Evolutionary conservation across 495 filamentous ascomycete species (phyloP).

Genomic region (Podospora fimiseda): DNA sequence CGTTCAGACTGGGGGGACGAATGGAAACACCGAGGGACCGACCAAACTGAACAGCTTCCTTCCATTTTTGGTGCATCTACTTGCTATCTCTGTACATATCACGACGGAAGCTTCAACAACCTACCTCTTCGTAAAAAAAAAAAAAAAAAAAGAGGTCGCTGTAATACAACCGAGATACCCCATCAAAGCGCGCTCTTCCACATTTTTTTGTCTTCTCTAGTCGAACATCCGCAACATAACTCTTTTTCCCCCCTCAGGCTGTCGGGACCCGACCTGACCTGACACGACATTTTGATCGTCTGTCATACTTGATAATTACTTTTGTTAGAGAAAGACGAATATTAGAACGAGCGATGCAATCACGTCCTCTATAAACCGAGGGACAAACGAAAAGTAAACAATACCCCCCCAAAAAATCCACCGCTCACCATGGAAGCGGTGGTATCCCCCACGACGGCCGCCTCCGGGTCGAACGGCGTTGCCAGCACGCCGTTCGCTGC

Average conservation of each 20-base stretch:
- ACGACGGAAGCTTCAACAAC: not conserved
- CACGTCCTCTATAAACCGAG: not conserved
- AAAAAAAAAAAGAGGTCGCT: not conserved
- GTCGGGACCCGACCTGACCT: not conserved
- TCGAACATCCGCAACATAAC: conserved; percentile 3
- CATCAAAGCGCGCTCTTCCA: not conserved
- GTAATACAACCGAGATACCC: conserved; percentile 11
- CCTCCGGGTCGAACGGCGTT: conserved; percentile 37
- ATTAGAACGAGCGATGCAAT: conserved; percentile 8
- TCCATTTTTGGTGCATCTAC: not conserved
- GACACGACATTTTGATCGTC: not conserved
- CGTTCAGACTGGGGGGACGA: conserved; percentile 7
- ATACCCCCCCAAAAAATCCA: not conserved
- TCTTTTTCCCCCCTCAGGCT: not conserved
- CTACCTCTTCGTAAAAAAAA: not conserved
- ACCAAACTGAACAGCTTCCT: not conserved
- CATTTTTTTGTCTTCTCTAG: conserved; percentile 1
- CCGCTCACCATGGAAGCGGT: conserved; percentile 41
- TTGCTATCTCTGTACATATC: not conserved
- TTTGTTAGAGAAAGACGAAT: not conserved
- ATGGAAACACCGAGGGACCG: conserved; percentile 1
- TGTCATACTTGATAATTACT: not conserved
- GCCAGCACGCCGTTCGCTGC: conserved; percentile 37
- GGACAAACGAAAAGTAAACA: not conserved
- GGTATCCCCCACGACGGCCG: conserved; percentile 36